Evolutionary conservation across 805 yeast genomes (phyloP).

Genomic region (Yarrowia osloensis): DNA sequence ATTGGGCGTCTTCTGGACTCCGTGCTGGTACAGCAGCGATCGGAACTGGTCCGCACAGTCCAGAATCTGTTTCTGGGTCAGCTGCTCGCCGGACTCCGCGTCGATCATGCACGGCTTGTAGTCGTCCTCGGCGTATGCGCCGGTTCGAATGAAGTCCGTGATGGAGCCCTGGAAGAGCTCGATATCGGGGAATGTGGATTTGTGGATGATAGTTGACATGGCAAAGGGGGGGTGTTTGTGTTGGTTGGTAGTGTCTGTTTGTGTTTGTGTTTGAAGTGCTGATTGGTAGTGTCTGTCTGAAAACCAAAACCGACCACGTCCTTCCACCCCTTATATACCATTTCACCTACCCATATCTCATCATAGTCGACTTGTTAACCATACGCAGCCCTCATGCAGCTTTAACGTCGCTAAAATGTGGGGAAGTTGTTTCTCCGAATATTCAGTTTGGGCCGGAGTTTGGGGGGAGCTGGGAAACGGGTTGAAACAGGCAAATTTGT

Average conservation of each 20-base stretch:
- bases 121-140: neutral
- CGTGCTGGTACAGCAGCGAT: neutral
- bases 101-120: conserved; percentile 22
- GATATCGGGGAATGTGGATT: conserved; percentile 7
- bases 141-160: conserved; percentile 22
- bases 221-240: neutral
- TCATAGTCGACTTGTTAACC: too few species aligned
- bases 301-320: neutral
- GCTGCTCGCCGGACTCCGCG: conserved; percentile 2
- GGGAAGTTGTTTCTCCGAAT: neutral
- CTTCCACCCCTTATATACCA: neutral
- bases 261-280: neutral
- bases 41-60: conserved; percentile 20
- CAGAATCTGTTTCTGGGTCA: conserved; percentile 1
- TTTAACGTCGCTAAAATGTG: conserved; percentile 1
- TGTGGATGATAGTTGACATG: conserved; percentile 17
- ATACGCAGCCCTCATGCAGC: neutral
- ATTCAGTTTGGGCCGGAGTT: neutral
- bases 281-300: neutral
- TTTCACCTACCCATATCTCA: too few species aligned
- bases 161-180: conserved; percentile 12
- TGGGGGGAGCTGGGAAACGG: neutral
- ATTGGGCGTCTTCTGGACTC: conserved; percentile 2
- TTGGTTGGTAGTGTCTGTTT: neutral
- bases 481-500: too few species aligned